Evolutionary conservation across 768 basidiomycete species (phyloP).

Genomic region (Amanita rubescens): DNA sequence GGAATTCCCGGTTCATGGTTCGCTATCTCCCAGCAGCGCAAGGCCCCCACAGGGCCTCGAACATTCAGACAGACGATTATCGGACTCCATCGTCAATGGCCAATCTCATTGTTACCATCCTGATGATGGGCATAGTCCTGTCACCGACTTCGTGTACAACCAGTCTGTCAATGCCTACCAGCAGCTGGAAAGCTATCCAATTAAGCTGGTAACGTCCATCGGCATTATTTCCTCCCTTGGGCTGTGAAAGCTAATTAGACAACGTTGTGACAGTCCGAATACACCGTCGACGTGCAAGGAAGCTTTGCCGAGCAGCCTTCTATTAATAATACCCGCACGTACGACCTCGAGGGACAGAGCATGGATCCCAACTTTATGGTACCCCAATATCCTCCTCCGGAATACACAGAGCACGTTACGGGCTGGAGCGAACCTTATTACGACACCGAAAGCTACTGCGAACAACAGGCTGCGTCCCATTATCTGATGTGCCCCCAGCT

Average conservation of each 20-base stretch:
- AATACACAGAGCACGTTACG: neutral
- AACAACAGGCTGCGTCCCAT: neutral
- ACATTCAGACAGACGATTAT: neutral
- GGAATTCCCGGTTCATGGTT: neutral
- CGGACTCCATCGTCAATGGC: conserved; percentile 1
- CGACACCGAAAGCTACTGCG: neutral
- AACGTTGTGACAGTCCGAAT: conserved; percentile 5
- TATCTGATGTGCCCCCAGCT: neutral
- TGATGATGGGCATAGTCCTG: neutral
- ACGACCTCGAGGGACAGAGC: conserved; percentile 4
- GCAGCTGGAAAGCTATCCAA: neutral
- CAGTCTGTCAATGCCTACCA: neutral
- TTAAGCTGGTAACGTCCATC: conserved; percentile 3
- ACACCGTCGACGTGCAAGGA: neutral
- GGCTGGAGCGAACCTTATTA: neutral
- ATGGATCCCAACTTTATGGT: neutral
- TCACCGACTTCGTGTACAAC: neutral
- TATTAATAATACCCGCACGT: conserved; percentile 7
- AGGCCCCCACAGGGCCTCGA: neutral
- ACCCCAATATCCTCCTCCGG: neutral
- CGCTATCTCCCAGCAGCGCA: neutral
- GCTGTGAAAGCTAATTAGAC: conserved; percentile 3
- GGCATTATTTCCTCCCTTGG: neutral
- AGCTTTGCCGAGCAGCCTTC: conserved; percentile 5
- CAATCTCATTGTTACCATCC: neutral